Conservation (phyloP, 129 eudicot species). For the Lactuca saligna region DNA sequence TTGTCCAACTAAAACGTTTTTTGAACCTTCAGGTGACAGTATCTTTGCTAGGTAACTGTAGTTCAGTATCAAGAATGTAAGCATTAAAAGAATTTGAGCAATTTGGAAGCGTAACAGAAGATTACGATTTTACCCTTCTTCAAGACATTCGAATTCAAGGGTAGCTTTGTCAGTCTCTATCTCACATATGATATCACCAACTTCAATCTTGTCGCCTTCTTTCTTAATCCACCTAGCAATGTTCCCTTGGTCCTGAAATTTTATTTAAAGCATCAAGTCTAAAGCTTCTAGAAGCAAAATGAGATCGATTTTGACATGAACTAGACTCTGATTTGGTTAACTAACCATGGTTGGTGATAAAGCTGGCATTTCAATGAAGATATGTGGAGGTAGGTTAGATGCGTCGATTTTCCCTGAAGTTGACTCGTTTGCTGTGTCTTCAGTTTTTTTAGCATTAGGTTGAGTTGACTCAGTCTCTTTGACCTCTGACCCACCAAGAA, state of each 20-base stretch:
- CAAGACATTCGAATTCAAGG: slow-evolving; percentile 94
- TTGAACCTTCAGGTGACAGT: slow-evolving; percentile 94
- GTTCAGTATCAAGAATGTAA: slow-evolving; percentile 17
- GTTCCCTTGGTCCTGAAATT: slow-evolving; percentile 81
- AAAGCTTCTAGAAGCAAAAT: slow-evolving; percentile 14
- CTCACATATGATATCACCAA: slow-evolving; percentile 94
- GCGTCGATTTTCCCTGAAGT: slow-evolving; percentile 51
- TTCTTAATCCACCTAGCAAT: slow-evolving; percentile 77
- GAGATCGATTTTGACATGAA: slow-evolving; percentile 14
- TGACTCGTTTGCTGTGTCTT: slow-evolving; percentile 38
- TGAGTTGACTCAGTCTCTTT: slow-evolving; percentile 50
- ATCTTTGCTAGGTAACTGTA: slow-evolving; percentile 89
- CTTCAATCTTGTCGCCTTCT: slow-evolving; percentile 98
- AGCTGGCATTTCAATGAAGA: slow-evolving; percentile 88
- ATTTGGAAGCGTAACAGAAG: neutral
- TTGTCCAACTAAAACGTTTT: slow-evolving; percentile 84
- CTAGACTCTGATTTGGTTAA: slow-evolving; percentile 13
- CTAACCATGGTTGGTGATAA: slow-evolving; percentile 96
- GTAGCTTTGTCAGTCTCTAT: slow-evolving; percentile 99
- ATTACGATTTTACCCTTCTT: slow-evolving; percentile 79
- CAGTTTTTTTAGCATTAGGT: slow-evolving; percentile 32
- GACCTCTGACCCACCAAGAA: slow-evolving; percentile 50
- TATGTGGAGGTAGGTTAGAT: slow-evolving; percentile 90
- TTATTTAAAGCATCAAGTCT: slow-evolving; percentile 6
- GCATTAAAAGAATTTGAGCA: slow-evolving; percentile 5